A percentile compares a stretch with the other conserved stretches of the same genome.
Evolutionary conservation across 2,329 filamentous ascomycete genomes (phyloP).

Genomic region (Sporothrix phasma): DNA sequence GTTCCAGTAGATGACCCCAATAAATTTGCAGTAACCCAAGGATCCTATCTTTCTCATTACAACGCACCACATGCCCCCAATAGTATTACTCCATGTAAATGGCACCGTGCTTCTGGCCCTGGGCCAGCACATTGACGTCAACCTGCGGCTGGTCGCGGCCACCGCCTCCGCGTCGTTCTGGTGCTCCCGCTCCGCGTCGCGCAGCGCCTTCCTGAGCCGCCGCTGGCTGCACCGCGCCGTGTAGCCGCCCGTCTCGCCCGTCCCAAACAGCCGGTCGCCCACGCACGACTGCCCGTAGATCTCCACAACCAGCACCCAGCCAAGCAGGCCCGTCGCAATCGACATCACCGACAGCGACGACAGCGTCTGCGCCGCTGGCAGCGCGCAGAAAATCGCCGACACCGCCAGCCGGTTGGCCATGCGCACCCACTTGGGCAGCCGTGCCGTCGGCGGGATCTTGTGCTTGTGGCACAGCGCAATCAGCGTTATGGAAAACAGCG

Average conservation of each 20-base stretch:
- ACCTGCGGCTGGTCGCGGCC: slow-evolving; percentile 13
- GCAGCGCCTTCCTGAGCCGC: slow-evolving; percentile 27
- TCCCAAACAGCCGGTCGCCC: slow-evolving; percentile 35
- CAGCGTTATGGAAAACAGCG: slow-evolving; percentile 43
- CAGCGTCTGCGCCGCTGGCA: slow-evolving; percentile 40
- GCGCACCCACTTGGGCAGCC: slow-evolving; percentile 41
- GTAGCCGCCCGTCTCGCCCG: slow-evolving; percentile 31
- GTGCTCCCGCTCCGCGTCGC: slow-evolving; percentile 16
- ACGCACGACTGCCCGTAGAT: slow-evolving; percentile 39
- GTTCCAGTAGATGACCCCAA: neutral
- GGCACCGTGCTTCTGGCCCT: slow-evolving; percentile 24
- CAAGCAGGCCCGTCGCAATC: slow-evolving; percentile 34
- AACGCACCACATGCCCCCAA: too few relatives aligned
- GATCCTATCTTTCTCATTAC: neutral
- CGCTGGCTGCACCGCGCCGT: slow-evolving; percentile 32
- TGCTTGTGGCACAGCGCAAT: slow-evolving; percentile 49
- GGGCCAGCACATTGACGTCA: slow-evolving; percentile 23
- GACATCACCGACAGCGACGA: slow-evolving; percentile 37
- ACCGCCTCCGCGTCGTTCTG: slow-evolving; percentile 1
- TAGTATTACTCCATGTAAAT: slow-evolving; percentile 20
- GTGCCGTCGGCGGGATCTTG: slow-evolving; percentile 39
- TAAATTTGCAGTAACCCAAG: neutral
- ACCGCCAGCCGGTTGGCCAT: slow-evolving; percentile 41
- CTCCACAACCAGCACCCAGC: slow-evolving; percentile 39
- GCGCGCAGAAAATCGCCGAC: slow-evolving; percentile 42